phyloP scores from a whole-genome alignment of 352 stramenopile genomes.

The Globisporangium mamillatum region DNA sequence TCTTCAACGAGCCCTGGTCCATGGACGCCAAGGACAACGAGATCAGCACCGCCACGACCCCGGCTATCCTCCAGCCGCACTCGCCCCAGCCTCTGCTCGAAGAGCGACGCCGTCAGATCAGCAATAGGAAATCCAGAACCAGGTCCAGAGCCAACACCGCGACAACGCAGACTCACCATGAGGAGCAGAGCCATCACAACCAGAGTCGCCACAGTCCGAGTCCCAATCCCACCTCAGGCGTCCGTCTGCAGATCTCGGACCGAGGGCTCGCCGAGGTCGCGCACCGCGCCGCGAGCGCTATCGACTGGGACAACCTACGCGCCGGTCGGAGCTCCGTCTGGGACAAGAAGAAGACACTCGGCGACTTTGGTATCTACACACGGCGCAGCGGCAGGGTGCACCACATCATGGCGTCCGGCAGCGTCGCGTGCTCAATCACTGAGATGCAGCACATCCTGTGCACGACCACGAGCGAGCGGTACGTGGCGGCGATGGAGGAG shows the following conservation, averaged over 20 bases:
- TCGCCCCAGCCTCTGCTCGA: slow-evolving; percentile 11
- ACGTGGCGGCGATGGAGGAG: slow-evolving; percentile 27
- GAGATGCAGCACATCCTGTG: slow-evolving; percentile 32
- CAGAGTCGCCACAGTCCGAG: background rate
- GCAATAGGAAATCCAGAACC: background rate
- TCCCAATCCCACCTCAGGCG: background rate
- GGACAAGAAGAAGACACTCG: slow-evolving; percentile 18
- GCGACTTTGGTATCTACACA: slow-evolving; percentile 24
- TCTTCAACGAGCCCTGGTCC: background rate
- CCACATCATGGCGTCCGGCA: slow-evolving; percentile 19
- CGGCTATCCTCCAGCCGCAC: slow-evolving; percentile 10
- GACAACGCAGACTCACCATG: background rate
- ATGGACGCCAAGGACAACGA: background rate
- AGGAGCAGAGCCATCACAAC: background rate
- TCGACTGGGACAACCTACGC: slow-evolving; percentile 20
- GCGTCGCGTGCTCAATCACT: slow-evolving; percentile 30
- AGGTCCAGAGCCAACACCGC: background rate
- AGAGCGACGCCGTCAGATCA: background rate
- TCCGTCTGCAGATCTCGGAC: slow-evolving; percentile 15
- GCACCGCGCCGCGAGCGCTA: background rate
- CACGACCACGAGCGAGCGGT: slow-evolving; percentile 12
- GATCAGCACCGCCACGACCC: background rate
- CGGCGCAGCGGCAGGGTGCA: slow-evolving; percentile 14
- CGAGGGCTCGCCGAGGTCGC: slow-evolving; percentile 1
- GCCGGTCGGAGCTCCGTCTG: slow-evolving; percentile 17